phyloP scores from a whole-genome alignment of 345 rosid species.

The Eucalyptus grandis region DNA sequence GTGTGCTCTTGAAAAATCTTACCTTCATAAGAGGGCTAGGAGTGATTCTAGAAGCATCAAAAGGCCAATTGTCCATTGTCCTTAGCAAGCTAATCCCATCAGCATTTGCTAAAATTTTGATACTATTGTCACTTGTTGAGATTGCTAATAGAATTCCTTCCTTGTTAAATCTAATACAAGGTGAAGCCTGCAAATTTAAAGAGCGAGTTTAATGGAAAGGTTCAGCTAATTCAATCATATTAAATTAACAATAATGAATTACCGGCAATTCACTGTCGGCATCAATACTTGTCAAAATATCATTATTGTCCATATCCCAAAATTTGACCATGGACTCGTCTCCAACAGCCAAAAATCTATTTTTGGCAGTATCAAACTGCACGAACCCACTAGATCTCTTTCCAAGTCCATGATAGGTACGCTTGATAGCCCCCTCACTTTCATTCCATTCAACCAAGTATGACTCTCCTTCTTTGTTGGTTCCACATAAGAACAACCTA shows the following conservation, averaged over 20 bases:
- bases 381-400: no score
- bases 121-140: conserved; percentile 16
- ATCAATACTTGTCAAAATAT: fast-evolving
- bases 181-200: conserved; percentile 12
- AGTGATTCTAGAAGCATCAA: conserved; percentile 10
- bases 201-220: fast-evolving
- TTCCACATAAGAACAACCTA: no score
- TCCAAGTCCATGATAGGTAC: no score
- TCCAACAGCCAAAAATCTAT: no score
- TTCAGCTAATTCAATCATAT: background rate
- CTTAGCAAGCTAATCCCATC: conserved; percentile 19
- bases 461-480: no score
- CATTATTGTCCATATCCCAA: no score
- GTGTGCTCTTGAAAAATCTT: background rate
- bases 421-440: no score
- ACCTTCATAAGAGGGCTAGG: conserved; percentile 36
- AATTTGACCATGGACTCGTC: no score
- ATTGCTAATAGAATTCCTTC: conserved; percentile 26
- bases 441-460: no score
- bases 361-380: no score
- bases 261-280: no score
- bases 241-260: background rate
- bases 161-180: conserved; percentile 29
- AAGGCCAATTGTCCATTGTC: conserved; percentile 1
- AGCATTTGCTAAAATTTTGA: conserved; percentile 20